phyloP scores from a whole-genome alignment of 108 stramenopile species.

The Cyclotella atomus region DNA sequence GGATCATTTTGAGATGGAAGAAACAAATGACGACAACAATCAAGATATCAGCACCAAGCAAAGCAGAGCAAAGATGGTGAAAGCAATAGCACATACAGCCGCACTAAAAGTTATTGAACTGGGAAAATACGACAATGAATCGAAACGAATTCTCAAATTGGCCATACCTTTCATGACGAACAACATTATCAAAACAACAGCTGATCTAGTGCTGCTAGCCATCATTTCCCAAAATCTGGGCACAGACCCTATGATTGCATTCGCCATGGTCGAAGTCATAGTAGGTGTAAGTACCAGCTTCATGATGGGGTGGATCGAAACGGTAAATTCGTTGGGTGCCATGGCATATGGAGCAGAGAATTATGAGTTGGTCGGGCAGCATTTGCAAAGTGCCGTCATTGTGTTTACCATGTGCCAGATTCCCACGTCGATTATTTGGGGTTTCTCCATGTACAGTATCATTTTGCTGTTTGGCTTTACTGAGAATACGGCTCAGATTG shows the following conservation, averaged over 20 bases:
- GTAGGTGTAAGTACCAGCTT: conserved; percentile 40
- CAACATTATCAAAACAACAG: conserved; percentile 15
- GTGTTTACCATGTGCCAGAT: conserved; percentile 25
- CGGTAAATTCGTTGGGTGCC: conserved; percentile 29
- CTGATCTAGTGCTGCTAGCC: conserved; percentile 26
- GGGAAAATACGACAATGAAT: conserved; percentile 34
- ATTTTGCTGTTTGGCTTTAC: conserved; percentile 34
- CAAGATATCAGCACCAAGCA: conserved; percentile 1
- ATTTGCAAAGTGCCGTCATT: conserved; percentile 23
- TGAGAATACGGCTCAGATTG: conserved; percentile 21
- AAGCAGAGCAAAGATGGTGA: not conserved
- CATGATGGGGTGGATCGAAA: conserved; percentile 36
- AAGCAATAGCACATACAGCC: not conserved
- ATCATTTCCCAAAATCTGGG: conserved; percentile 41
- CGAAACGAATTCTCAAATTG: conserved; percentile 31
- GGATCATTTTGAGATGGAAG: not conserved
- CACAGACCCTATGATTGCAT: conserved; percentile 44
- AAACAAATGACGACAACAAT: not conserved
- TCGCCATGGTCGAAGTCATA: conserved; percentile 29
- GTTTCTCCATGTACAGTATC: conserved; percentile 26
- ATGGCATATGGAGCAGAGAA: conserved; percentile 46
- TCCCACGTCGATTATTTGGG: conserved; percentile 30
- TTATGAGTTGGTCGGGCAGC: conserved; percentile 37
- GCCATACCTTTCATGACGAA: conserved; percentile 34
- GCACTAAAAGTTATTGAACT: not conserved